Evolutionary conservation across 208 protist species (phyloP).

Genomic region (Trypanosoma platydactyli): DNA sequence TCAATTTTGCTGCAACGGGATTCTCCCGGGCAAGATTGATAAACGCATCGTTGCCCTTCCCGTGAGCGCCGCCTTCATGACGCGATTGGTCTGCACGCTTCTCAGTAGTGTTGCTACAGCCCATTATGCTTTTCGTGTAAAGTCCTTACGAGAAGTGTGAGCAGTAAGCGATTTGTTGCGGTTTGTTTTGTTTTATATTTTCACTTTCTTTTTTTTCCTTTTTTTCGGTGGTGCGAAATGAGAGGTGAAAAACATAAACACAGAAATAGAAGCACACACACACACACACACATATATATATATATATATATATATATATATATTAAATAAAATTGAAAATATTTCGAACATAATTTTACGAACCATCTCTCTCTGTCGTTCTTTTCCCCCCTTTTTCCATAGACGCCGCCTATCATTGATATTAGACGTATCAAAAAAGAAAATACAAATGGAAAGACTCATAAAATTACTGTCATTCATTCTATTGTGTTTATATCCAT

Average conservation of each 20-base stretch:
- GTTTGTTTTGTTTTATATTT: no score
- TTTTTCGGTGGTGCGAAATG: not conserved
- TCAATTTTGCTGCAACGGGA: slow-evolving; percentile 62
- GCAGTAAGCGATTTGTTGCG: no score
- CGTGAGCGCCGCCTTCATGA: not conserved
- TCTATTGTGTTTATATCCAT: no score
- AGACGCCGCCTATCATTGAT: not conserved
- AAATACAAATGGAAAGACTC: not conserved
- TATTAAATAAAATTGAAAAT: not conserved
- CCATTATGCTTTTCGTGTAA: no score
- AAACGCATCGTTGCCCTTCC: slow-evolving; percentile 50
- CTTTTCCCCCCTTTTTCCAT: no score
- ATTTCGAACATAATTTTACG: not conserved
- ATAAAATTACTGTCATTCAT: no score
- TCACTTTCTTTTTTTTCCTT: not conserved
- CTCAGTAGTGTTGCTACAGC: slow-evolving; percentile 65
- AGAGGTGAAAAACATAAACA: no score
- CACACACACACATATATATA: no score
- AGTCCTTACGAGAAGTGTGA: no score
- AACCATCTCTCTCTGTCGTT: not conserved
- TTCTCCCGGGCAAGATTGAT: slow-evolving; percentile 49
- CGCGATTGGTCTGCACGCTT: slow-evolving; percentile 13
- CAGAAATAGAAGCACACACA: no score
- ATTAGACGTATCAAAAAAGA: slow-evolving; percentile 10
- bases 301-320: not conserved